phyloP scores from a whole-genome alignment of 2,329 filamentous ascomycete genomes.

The Colletotrichum navitas region DNA sequence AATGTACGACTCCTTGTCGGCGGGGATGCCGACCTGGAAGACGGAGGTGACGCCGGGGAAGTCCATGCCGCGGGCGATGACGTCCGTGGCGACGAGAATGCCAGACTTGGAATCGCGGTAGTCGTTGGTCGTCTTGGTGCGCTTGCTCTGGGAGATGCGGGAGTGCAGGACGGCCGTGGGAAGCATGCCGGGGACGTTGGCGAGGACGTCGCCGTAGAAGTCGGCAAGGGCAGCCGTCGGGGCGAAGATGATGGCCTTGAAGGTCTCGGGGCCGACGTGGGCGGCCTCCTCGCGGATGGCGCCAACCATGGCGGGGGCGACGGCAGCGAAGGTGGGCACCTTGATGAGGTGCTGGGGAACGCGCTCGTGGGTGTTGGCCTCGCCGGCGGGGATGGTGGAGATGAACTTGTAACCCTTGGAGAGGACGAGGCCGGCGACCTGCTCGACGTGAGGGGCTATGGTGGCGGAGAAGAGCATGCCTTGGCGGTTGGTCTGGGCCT shows the following conservation, averaged over 20 bases:
- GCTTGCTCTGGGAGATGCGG: conserved; percentile 63
- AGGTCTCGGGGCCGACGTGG: conserved; percentile 58
- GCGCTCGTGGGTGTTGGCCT: conserved; percentile 80
- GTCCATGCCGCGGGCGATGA: conserved; percentile 80
- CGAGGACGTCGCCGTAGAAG: conserved; percentile 63
- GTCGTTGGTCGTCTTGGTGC: conserved; percentile 71
- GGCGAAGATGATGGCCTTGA: conserved; percentile 90
- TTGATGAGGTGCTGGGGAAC: conserved; percentile 80
- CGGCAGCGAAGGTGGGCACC: conserved; percentile 77
- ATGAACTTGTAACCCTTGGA: conserved; percentile 82
- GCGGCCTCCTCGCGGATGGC: conserved; percentile 63
- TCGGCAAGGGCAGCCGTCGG: conserved; percentile 68
- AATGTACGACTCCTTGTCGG: conserved; percentile 73
- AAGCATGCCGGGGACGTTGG: conserved; percentile 55
- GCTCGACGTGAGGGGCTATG: conserved; percentile 82
- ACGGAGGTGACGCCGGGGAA: conserved; percentile 78
- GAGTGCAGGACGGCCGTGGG: conserved; percentile 62
- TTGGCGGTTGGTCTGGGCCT: conserved; percentile 69
- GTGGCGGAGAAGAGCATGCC: conserved; percentile 91
- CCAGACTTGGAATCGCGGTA: conserved; percentile 65
- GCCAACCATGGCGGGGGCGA: conserved; percentile 70
- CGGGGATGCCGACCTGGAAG: conserved; percentile 72
- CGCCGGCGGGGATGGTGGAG: conserved; percentile 81
- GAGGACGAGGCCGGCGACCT: conserved; percentile 77
- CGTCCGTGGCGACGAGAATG: conserved; percentile 77